Evolutionary conservation across 352 stramenopile species (phyloP).

Genomic region (Phytophthora europaea): DNA sequence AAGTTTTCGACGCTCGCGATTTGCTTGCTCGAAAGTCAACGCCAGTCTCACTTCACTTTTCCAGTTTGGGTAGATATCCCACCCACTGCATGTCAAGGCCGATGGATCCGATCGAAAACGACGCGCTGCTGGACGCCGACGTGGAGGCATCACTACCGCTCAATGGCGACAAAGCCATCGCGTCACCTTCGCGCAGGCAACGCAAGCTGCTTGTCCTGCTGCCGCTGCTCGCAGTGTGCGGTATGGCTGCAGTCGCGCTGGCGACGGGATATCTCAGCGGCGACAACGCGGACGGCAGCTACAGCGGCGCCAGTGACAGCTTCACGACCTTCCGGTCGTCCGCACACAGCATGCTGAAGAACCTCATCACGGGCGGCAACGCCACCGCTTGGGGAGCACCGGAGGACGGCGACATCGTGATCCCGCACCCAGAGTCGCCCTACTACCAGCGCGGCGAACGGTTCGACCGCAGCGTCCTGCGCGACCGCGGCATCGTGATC

Average conservation of each 20-base stretch:
- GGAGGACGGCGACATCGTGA: constrained; percentile 23
- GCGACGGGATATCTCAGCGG: constrained; percentile 20
- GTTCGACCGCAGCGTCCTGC: constrained; percentile 32
- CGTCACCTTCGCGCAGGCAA: constrained; percentile 20
- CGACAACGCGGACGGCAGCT: constrained; percentile 2
- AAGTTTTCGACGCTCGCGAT: background rate
- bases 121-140: constrained; percentile 7
- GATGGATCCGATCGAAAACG: constrained; percentile 17
- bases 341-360: constrained; percentile 14
- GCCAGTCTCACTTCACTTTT: constrained; percentile 4
- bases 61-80: constrained; percentile 8
- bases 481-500: constrained; percentile 41
- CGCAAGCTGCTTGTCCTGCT: constrained; percentile 27
- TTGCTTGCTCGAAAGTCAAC: background rate
- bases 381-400: constrained; percentile 11
- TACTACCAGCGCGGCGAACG: constrained; percentile 30
- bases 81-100: background rate
- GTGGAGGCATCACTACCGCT: constrained; percentile 20
- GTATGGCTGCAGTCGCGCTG: constrained; percentile 21
- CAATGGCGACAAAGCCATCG: constrained; percentile 14
- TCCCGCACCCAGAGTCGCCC: constrained; percentile 24
- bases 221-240: constrained; percentile 18
- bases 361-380: constrained; percentile 7
- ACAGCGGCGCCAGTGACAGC: constrained; percentile 1
- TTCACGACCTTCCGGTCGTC: constrained; percentile 20